These are phyloP conservation scores for Fusarium austroafricanum DNA, from an alignment of 2,329 filamentous ascomycete species.

Conservation along the genomic window DNA sequence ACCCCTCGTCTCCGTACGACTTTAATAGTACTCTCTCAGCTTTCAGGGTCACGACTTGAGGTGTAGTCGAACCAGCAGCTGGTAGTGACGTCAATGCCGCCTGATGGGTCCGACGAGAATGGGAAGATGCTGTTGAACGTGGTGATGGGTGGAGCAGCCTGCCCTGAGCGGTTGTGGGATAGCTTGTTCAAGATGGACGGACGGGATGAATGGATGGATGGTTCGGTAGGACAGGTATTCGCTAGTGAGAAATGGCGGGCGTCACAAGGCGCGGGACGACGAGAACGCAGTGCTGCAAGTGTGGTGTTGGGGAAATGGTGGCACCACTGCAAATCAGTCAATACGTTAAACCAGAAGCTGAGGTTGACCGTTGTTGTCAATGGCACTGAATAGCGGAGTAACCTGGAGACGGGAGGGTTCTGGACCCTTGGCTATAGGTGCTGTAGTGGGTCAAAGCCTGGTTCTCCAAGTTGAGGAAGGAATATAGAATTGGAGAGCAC, in stretches of 20 bases:
- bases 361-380: neutral
- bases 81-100: constrained; percentile 47
- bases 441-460: constrained; percentile 23
- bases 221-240: constrained; percentile 23
- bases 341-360: constrained; percentile 7
- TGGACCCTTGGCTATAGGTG: constrained; percentile 20
- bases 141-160: constrained; percentile 23
- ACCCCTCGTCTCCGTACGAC: constrained; percentile 28
- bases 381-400: constrained; percentile 2
- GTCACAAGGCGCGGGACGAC: constrained; percentile 28
- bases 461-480: constrained; percentile 1
- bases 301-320: constrained; percentile 41
- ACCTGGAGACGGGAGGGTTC: constrained; percentile 30
- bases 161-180: constrained; percentile 15
- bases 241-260: constrained; percentile 17
- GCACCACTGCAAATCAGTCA: constrained; percentile 32
- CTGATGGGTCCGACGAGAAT: constrained; percentile 38
- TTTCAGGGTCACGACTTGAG: constrained; percentile 20
- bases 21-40: constrained; percentile 21
- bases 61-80: constrained; percentile 19
- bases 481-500: constrained; percentile 6
- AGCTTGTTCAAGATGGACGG: constrained; percentile 23
- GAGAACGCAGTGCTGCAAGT: constrained; percentile 26
- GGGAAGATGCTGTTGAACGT: constrained; percentile 22
- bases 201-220: constrained; percentile 23